Evolutionary conservation across 129 eudicot genomes (phyloP), one percentile per base, ranked within the genome.

Genomic region (Kitagawia praeruptora): DNA sequence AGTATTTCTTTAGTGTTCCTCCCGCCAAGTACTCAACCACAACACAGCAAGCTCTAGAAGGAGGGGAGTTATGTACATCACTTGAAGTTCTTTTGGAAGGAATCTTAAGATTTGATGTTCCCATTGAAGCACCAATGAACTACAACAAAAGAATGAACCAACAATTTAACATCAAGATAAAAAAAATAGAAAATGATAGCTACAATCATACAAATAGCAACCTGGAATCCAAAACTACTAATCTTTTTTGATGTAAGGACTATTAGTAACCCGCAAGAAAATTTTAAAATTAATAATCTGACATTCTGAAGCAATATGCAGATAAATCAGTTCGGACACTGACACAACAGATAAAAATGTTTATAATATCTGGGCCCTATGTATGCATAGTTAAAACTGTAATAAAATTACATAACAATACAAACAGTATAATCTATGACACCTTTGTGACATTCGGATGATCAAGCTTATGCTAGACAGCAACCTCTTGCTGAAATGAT

Each of bases 121-220:
- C 98, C 97, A 93, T 89, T 80, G 98, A 93, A 81, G 98, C 98
- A 42, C 98, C 98, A 61, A 89, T 82, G 81, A 93, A 93, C 98
- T 93, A 74, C 78, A 86, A 23, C 8, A 27, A 76, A 53, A 11
- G 3, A n/a, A 67, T 25, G 38, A 71, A 48, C 47, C 41, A 27
- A 44, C 18, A 31, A 19, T 78, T 64, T 64, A 14, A 78, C 2
- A 12, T 48, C 28, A 34, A 70, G 19, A 70, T 47, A 14, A 31
- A 67, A 31, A 34, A 61, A 23, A 56, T 8, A 8, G 28, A 21
- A 7, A 23, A n/a, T 21, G 69, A 61, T n/a, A 4, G 0, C 9
- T n/a, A 61, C 3, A n/a, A 58, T 58, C 66, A 58, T 58, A 58
- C 31, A 58, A 23, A 31, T 58, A 23, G 31, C 66, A 58, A 58